Conservation (phyloP, 2,329 filamentous ascomycete genomes). For the Botrytis tulipae region DNA sequence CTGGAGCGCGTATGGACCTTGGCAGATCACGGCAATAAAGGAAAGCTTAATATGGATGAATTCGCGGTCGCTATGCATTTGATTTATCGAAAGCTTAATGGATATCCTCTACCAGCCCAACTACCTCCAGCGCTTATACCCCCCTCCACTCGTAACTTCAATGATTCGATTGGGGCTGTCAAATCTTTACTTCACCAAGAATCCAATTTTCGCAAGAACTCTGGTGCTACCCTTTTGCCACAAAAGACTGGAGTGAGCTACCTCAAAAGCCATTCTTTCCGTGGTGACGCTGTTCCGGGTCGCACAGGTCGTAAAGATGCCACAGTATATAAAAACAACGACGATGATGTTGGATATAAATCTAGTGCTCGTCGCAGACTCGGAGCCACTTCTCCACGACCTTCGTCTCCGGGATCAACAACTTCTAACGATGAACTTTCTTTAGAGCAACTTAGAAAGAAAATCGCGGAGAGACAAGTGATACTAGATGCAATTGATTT, state of each 20-base stretch:
- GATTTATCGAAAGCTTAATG: constrained; percentile 96
- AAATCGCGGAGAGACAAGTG: constrained; percentile 90
- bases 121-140: constrained; percentile 91
- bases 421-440: constrained; percentile 76
- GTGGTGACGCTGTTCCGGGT: constrained; percentile 57
- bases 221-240: constrained; percentile 84
- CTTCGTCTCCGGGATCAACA: constrained; percentile 68
- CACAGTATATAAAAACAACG: constrained; percentile 95
- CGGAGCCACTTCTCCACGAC: constrained; percentile 71
- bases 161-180: constrained; percentile 87
- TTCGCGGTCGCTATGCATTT: constrained; percentile 99
- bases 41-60: constrained; percentile 90
- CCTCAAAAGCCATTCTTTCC: constrained; percentile 92
- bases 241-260: constrained; percentile 99
- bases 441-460: constrained; percentile 86
- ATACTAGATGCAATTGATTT: constrained; percentile 96
- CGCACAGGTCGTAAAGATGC: constrained; percentile 78
- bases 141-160: constrained; percentile 90
- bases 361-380: constrained; percentile 89
- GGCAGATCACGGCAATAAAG: constrained; percentile 90
- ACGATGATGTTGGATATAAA: constrained; percentile 86
- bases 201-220: constrained; percentile 83
- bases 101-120: constrained; percentile 84
- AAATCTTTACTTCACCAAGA: constrained; percentile 88
- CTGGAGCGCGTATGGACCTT: constrained; percentile 93